Conservation (phyloP, 2,329 filamentous ascomycete genomes). For the Neonectria punicea region DNA sequence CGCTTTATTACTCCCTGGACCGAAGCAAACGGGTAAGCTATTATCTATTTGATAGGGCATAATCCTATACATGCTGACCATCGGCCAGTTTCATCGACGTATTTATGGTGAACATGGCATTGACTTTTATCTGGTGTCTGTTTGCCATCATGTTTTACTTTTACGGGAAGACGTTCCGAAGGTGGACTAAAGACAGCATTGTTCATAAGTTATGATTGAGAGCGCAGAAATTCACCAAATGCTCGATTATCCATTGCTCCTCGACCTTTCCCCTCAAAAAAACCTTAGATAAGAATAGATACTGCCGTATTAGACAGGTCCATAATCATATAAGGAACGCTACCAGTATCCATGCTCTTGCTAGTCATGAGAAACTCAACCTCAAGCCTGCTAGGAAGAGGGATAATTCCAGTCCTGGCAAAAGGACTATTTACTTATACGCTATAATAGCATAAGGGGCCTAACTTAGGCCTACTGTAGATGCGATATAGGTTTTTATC, state of each 20-base stretch:
- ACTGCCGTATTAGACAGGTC: slow-evolving; percentile 52
- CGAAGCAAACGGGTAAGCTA: slow-evolving; percentile 13
- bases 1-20: slow-evolving; percentile 25
- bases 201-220: slow-evolving; percentile 5
- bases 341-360: slow-evolving; percentile 46
- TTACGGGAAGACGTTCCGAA: slow-evolving; percentile 22
- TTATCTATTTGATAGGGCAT: not conserved
- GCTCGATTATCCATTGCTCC: not conserved
- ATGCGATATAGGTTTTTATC: no score
- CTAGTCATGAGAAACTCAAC: slow-evolving; percentile 46
- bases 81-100: not conserved
- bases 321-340: slow-evolving; percentile 52
- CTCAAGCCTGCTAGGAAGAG: no score
- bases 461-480: no score
- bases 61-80: not conserved
- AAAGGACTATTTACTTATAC: no score
- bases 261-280: not conserved
- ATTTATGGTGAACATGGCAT: slow-evolving; percentile 23
- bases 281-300: slow-evolving; percentile 36
- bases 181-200: slow-evolving; percentile 20
- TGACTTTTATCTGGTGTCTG: slow-evolving; percentile 14
- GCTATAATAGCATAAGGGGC: no score
- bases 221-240: no score
- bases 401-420: no score
- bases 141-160: slow-evolving; percentile 21